phyloP scores from a whole-genome alignment of 2,329 filamentous ascomycete genomes.

The Clonostachys solani region DNA sequence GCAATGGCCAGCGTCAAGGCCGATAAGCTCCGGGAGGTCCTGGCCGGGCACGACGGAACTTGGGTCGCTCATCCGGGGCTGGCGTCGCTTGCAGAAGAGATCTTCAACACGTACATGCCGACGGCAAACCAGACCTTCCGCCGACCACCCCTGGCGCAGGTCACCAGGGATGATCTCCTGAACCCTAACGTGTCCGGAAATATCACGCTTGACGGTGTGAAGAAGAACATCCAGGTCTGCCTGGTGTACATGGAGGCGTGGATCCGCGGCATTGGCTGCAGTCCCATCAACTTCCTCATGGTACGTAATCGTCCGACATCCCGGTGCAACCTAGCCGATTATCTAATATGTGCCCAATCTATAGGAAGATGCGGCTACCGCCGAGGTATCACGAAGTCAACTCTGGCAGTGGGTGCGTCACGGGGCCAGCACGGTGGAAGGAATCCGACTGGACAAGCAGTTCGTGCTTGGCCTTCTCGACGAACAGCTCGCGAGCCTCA shows the following conservation, averaged over 20 bases:
- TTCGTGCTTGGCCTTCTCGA: conserved; percentile 74
- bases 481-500: conserved; percentile 34
- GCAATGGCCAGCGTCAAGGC: conserved; percentile 82
- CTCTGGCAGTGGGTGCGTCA: conserved; percentile 82
- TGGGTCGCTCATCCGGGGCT: conserved; percentile 90
- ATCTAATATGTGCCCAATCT: background rate
- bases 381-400: conserved; percentile 80
- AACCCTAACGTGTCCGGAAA: conserved; percentile 88
- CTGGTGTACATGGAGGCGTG: conserved; percentile 91
- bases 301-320: conserved; percentile 7
- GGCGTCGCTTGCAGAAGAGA: conserved; percentile 72
- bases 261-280: conserved; percentile 84
- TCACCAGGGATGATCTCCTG: conserved; percentile 76
- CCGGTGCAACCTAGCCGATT: background rate
- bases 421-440: conserved; percentile 66
- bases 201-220: conserved; percentile 82
- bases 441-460: conserved; percentile 78
- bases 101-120: conserved; percentile 93
- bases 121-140: conserved; percentile 86
- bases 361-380: conserved; percentile 79
- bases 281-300: conserved; percentile 90
- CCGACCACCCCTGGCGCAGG: conserved; percentile 73
- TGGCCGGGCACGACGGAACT: conserved; percentile 81
- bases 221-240: conserved; percentile 88
- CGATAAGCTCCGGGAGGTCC: conserved; percentile 85